These are phyloP conservation scores for Discostella stelligeroides DNA, from an alignment of 108 stramenopile genomes.

Conservation along the genomic window DNA sequence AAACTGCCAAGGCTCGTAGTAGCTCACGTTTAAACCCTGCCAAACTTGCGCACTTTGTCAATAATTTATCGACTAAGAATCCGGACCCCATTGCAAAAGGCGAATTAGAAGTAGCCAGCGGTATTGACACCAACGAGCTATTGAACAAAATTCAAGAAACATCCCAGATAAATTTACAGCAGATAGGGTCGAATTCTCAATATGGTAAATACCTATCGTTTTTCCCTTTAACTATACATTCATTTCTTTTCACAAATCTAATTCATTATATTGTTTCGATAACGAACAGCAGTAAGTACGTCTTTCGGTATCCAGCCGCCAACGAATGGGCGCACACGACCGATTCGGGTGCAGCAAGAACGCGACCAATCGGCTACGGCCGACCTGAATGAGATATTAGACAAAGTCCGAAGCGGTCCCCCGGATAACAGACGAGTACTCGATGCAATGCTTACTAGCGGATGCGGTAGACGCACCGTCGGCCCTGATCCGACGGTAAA, in stretches of 20 bases:
- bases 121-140: not conserved
- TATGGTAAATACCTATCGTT: not conserved
- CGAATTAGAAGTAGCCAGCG: not conserved
- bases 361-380: not conserved
- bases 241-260: not conserved
- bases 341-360: too few species aligned
- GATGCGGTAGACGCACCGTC: not conserved
- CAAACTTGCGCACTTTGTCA: slow-evolving; percentile 14
- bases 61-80: slow-evolving; percentile 3
- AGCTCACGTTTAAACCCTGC: not conserved
- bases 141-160: too few species aligned
- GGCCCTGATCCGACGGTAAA: slow-evolving; percentile 1
- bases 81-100: slow-evolving; percentile 8
- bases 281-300: too few species aligned
- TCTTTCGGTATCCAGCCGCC: too few species aligned
- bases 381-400: slow-evolving; percentile 12
- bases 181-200: not conserved
- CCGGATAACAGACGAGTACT: slow-evolving; percentile 26
- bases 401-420: slow-evolving; percentile 13
- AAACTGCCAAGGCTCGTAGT: not conserved
- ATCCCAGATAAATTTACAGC: not conserved
- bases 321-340: too few species aligned
- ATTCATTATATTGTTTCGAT: too few species aligned
- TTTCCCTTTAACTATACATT: not conserved
- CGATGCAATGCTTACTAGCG: slow-evolving; percentile 50